These are phyloP conservation scores for Conoideocrella luteorostrata DNA, from an alignment of 2,329 filamentous ascomycete genomes.

Conservation along the genomic window DNA sequence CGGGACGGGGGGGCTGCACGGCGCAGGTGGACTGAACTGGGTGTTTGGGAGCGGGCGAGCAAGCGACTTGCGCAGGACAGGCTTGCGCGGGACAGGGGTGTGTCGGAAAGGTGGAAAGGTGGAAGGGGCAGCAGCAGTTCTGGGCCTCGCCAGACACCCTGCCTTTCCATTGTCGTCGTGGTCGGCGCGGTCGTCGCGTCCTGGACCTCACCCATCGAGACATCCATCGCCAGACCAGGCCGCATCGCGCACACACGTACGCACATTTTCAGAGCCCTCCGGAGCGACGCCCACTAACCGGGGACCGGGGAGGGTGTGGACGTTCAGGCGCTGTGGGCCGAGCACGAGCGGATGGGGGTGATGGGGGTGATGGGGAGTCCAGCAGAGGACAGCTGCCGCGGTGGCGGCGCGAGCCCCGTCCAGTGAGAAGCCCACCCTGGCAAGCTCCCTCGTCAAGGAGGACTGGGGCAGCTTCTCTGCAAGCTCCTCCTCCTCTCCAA, in stretches of 20 bases:
- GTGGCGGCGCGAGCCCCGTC: constrained; percentile 12
- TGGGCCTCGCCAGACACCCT: neutral
- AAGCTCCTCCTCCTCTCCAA: constrained; percentile 1
- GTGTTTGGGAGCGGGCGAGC: neutral
- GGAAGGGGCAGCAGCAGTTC: neutral
- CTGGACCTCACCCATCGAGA: neutral
- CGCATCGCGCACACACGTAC: neutral
- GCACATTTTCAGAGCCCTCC: constrained; percentile 6
- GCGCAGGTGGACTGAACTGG: constrained; percentile 1
- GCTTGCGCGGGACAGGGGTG: no score
- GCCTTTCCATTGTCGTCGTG: neutral
- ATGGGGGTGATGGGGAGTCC: neutral
- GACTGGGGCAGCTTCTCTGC: constrained; percentile 3
- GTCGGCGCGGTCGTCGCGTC: neutral
- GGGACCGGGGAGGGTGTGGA: constrained; percentile 4
- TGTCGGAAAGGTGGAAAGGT: no score
- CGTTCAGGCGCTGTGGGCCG: neutral
- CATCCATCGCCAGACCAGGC: neutral
- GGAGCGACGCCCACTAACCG: constrained; percentile 4
- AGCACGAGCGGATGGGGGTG: neutral
- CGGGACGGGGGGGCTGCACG: neutral
- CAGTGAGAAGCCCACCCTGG: constrained; percentile 11
- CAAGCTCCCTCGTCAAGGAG: constrained; percentile 11
- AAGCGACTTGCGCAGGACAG: constrained; percentile 5
- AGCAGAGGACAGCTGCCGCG: constrained; percentile 9